Percentiles rank a stretch among this genome's conserved stretches.
These are phyloP conservation scores for Coemansia sp. DNA, from an alignment of 192 early-diverging fungal genomes.

Conservation along the genomic window DNA sequence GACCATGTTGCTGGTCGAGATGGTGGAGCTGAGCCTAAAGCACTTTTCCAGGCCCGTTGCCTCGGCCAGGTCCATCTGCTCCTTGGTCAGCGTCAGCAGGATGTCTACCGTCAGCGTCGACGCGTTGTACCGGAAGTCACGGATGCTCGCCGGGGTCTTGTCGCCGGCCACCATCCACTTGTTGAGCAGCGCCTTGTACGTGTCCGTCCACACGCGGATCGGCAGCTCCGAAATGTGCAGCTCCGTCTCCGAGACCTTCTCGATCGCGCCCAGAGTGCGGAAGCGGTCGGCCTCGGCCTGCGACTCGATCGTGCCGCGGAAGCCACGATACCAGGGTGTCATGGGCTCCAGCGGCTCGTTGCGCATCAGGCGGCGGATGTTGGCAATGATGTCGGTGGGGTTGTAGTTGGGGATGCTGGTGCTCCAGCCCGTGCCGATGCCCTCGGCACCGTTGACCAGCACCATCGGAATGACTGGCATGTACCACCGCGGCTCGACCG, in stretches of 20 bases:
- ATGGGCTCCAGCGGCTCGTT: constrained; percentile 64
- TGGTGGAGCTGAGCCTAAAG: constrained; percentile 67
- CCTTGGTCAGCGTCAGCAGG: constrained; percentile 44
- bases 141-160: constrained; percentile 62
- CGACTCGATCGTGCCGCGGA: constrained; percentile 74
- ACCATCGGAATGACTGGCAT: constrained; percentile 92
- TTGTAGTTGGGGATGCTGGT: constrained; percentile 79
- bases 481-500: constrained; percentile 95
- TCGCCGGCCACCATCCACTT: constrained; percentile 64
- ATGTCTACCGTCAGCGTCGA: constrained; percentile 46
- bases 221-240: constrained; percentile 89
- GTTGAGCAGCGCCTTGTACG: constrained; percentile 81
- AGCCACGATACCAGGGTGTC: constrained; percentile 94
- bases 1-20: constrained; percentile 87
- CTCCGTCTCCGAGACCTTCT: constrained; percentile 65
- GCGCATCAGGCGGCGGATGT: constrained; percentile 74
- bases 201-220: constrained; percentile 79
- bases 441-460: constrained; percentile 86
- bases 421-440: constrained; percentile 94
- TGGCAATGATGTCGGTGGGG: constrained; percentile 82
- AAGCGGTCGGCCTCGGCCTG: constrained; percentile 52
- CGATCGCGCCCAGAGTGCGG: constrained; percentile 61
- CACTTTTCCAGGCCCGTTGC: constrained; percentile 73
- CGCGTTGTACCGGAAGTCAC: constrained; percentile 52
- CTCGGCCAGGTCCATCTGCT: constrained; percentile 67